Conservation (phyloP, 2,329 filamentous ascomycete genomes). For the Fusarium lateritium region DNA sequence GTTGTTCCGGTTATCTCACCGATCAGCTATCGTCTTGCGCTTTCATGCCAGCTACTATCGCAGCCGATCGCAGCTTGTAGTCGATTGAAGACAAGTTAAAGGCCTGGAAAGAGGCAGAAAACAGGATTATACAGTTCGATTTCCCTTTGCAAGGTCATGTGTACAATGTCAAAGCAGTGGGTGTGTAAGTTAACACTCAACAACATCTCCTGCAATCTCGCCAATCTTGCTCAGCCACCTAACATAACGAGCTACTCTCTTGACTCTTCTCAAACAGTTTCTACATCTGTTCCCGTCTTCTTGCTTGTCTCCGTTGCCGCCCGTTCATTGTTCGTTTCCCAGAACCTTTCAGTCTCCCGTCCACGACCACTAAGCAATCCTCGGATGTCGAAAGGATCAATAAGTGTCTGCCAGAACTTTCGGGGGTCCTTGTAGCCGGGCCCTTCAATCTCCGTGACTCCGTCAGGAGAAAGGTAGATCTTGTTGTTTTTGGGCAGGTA, state of each 20-base stretch:
- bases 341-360: slow-evolving; percentile 53
- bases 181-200: not conserved
- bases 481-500: slow-evolving; percentile 65
- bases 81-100: too few species aligned
- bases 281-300: slow-evolving; percentile 11
- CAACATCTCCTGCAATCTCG: not conserved
- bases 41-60: too few species aligned
- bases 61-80: too few species aligned
- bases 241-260: not conserved
- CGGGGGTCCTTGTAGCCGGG: slow-evolving; percentile 65
- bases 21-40: too few species aligned
- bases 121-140: too few species aligned
- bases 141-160: too few species aligned
- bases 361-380: slow-evolving; percentile 54
- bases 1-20: too few species aligned
- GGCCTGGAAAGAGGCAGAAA: too few species aligned
- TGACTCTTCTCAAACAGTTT: slow-evolving; percentile 9
- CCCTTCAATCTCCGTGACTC: slow-evolving; percentile 63
- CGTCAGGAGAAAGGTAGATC: slow-evolving; percentile 66
- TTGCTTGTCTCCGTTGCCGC: slow-evolving; percentile 1
- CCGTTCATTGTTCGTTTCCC: slow-evolving; percentile 48
- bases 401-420: slow-evolving; percentile 58
- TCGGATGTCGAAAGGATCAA: slow-evolving; percentile 59
- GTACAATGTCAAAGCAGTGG: not conserved
- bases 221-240: not conserved